Percentiles rank a stretch among this genome's conserved stretches.
phyloP scores from a whole-genome alignment of 805 yeast genomes.

The Candida chauliodis region DNA sequence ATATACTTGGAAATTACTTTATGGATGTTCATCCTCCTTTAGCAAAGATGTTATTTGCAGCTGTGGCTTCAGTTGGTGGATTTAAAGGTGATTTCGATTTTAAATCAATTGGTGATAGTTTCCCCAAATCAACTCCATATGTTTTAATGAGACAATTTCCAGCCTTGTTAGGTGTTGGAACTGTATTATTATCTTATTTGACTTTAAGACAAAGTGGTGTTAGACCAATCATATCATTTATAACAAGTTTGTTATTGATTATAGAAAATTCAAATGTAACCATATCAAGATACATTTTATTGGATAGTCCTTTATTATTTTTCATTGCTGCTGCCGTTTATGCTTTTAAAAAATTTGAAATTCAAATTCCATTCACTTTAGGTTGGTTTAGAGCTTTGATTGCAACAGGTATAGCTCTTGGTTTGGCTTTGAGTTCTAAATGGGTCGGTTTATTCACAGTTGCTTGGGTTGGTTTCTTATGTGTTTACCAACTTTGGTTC shows the following conservation, averaged over 20 bases:
- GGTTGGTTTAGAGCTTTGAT: slow-evolving; percentile 58
- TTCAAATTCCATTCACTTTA: slow-evolving; percentile 56
- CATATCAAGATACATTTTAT: slow-evolving; percentile 67
- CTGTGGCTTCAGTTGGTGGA: slow-evolving; percentile 63
- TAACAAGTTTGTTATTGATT: slow-evolving; percentile 53
- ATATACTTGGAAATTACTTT: slow-evolving; percentile 60
- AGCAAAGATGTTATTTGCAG: slow-evolving; percentile 73
- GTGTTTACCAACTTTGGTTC: slow-evolving; percentile 65
- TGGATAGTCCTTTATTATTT: slow-evolving; percentile 74
- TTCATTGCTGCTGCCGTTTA: slow-evolving; percentile 72
- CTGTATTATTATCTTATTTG: slow-evolving; percentile 60
- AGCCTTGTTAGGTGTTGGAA: slow-evolving; percentile 64
- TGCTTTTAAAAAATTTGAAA: slow-evolving; percentile 62
- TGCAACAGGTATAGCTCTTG: slow-evolving; percentile 67
- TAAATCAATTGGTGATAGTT: slow-evolving; percentile 60
- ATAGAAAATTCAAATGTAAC: slow-evolving; percentile 70
- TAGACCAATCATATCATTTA: slow-evolving; percentile 56
- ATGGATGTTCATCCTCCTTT: slow-evolving; percentile 81
- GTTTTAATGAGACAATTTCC: slow-evolving; percentile 67
- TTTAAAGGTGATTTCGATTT: slow-evolving; percentile 70
- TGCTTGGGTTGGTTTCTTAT: slow-evolving; percentile 69
- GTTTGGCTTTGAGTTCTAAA: slow-evolving; percentile 69
- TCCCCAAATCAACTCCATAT: slow-evolving; percentile 60
- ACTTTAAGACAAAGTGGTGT: slow-evolving; percentile 73
- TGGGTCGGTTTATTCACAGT: slow-evolving; percentile 85